Base-by-base conservation (phyloP, 305 asterid species). In the Solanum hybrid region DNA sequence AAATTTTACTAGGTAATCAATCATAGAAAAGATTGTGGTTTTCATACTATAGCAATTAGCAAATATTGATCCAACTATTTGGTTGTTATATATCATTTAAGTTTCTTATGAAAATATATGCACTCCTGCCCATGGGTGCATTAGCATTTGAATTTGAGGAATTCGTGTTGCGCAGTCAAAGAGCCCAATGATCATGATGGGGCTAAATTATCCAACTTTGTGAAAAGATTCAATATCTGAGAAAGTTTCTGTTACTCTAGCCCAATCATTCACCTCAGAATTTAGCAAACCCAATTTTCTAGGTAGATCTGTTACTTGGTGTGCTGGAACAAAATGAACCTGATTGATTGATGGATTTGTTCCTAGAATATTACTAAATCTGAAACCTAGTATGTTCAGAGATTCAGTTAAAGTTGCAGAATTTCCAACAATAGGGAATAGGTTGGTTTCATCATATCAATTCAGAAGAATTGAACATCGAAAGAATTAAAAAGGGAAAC, bases 1-100 rank as follows among this genome's bases (percentile, higher is more conserved):
- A 69, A 97, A 97, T 82, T 97, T 97, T 89, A 95, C 97, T 1
- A 95, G 92, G 88, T 98, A 98, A 88, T 95, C 98, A 56, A 97
- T 95, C 93, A 96, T 92, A 24, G 98, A 92, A 93, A 97, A 95
- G 86, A 94, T 88, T 6, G 98, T 94, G 89, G 93, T 96, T 91
- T 97, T 95, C 93, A 93, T 94, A 71, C 98, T 91, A 10, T 2
- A 29, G 8, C 72, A 16, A 81, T 16, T 81, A 26, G 22, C 26
- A 42, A 7, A 40, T 16, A 29, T 46, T 3, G 20, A 84, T 20
- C 75, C 12, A 84, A 20, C 17, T 82, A 31, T 29, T 27, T 82
- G 71, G 11, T 42, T 16, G 5, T 14, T 14, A 27, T 13, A 82
- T 46, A 0, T 17, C 40, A 42, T 29, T 27, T 13, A 17, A 27